Percentiles rank a stretch among this genome's conserved stretches.
These are phyloP conservation scores for Cercospora canescens DNA, from an alignment of 2,329 filamentous ascomycete species.

Conservation along the genomic window DNA sequence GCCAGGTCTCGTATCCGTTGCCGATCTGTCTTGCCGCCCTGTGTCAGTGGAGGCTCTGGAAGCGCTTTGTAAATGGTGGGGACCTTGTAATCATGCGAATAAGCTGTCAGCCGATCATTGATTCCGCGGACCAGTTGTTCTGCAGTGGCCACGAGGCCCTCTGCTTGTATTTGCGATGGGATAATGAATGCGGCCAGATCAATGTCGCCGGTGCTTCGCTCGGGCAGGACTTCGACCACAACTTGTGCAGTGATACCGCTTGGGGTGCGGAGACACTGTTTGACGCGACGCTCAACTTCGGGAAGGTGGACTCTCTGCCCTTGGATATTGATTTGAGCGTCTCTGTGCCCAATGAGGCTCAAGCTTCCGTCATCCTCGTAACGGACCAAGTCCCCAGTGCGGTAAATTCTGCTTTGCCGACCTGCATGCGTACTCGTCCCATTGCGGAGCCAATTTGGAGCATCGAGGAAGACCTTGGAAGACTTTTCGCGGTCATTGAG, in stretches of 20 bases:
- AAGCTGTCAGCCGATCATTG: background rate
- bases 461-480: background rate
- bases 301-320: conserved; percentile 24
- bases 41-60: conserved; percentile 66
- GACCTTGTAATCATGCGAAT: conserved; percentile 66
- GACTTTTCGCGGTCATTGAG: conserved; percentile 28
- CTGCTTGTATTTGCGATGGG: background rate
- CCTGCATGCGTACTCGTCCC: conserved; percentile 38
- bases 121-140: background rate
- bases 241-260: background rate
- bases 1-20: conserved; percentile 11
- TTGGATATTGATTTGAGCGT: conserved; percentile 22
- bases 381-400: conserved; percentile 29
- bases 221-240: background rate
- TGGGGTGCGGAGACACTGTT: background rate
- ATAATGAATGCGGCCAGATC: background rate
- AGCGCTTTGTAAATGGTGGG: conserved; percentile 73
- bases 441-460: background rate
- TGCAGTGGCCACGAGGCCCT: background rate
- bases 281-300: conserved; percentile 20
- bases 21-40: conserved; percentile 73
- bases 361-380: conserved; percentile 38
- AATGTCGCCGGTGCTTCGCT: background rate
- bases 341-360: conserved; percentile 23
- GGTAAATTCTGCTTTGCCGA: background rate